A percentile compares a stretch with the other conserved stretches of the same genome.
phyloP scores from a whole-genome alignment of 2,329 filamentous ascomycete genomes.

The Colletotrichum scovillei region DNA sequence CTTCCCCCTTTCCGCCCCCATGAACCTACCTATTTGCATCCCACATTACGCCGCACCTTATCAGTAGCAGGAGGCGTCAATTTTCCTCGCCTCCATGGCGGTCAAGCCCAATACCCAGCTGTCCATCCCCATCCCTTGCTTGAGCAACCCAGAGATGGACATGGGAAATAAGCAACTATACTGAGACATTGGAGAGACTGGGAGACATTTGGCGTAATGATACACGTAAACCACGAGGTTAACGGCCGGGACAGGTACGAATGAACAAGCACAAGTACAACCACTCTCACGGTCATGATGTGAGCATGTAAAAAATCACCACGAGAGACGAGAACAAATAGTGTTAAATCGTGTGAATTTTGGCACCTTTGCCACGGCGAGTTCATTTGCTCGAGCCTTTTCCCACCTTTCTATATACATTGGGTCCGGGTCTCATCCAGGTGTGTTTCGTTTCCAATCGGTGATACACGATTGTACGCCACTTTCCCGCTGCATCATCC shows the following conservation, averaged over 20 bases:
- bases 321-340: too few relatives aligned
- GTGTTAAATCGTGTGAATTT: slow-evolving; percentile 4
- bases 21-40: neutral
- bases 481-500: neutral
- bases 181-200: slow-evolving; percentile 10
- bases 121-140: neutral
- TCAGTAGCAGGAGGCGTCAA: neutral
- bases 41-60: neutral
- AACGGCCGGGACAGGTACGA: slow-evolving; percentile 10
- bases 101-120: slow-evolving; percentile 7
- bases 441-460: neutral
- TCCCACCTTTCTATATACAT: slow-evolving; percentile 21
- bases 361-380: slow-evolving; percentile 27
- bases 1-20: neutral
- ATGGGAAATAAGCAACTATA: neutral
- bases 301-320: neutral
- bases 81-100: slow-evolving; percentile 22
- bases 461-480: neutral
- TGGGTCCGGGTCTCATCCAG: slow-evolving; percentile 16
- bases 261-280: neutral
- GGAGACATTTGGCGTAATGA: slow-evolving; percentile 14
- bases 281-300: neutral
- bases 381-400: slow-evolving; percentile 33
- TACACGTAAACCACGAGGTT: slow-evolving; percentile 19
- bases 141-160: neutral